Evolutionary conservation across 83 land plant species (phyloP), one percentile per base, ranked within the genome.

Genomic region (Diphasiastrum complanatum): DNA sequence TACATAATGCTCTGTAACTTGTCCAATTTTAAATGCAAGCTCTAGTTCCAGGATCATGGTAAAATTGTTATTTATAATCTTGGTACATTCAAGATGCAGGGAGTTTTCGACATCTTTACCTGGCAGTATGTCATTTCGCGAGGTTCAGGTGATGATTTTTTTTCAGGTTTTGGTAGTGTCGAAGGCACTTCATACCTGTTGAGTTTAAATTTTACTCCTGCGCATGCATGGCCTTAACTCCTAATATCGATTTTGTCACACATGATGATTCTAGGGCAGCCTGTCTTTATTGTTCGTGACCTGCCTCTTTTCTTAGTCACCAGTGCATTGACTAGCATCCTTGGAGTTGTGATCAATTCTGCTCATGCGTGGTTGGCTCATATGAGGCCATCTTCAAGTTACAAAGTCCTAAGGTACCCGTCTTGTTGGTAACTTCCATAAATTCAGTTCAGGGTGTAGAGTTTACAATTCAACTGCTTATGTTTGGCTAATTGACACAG

Each of bases 91-190:
- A n/a, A n/a, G n/a, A n/a, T 49, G 20, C 58, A 54, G 58, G 58
- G 36, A 54, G 58, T 54, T 26, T 28, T 54, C 58, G 5, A n/a
- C 33, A 28, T 22, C 58, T 23, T 28, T 54, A 25, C 58, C 58
- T 26, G 58, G 58, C 16, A 54, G 58, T n/a, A 54, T 54, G 58
- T 22, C 58, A n/a, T 54, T 54, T 28, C 58, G n/a, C n/a, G 36
- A n/a, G n/a, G 33, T 54, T 23, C 33, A 54, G 58, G 58, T 54
- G 25, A 38, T 14, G 14, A 8, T 38, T 8, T 8, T 14, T 8
- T 38, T 8, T 38, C 12, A 38, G 12, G 14, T 8, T 8, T 38
- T 38, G 8, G 43, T 8, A 38, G 8, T 8, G 14, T n/a, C n/a
- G n/a, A n/a, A n/a, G n/a, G n/a, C n/a, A n/a, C n/a, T n/a, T n/a